These are phyloP conservation scores for Paramecium bursaria DNA, from an alignment of 73 alveolate genomes.

Conservation along the genomic window DNA sequence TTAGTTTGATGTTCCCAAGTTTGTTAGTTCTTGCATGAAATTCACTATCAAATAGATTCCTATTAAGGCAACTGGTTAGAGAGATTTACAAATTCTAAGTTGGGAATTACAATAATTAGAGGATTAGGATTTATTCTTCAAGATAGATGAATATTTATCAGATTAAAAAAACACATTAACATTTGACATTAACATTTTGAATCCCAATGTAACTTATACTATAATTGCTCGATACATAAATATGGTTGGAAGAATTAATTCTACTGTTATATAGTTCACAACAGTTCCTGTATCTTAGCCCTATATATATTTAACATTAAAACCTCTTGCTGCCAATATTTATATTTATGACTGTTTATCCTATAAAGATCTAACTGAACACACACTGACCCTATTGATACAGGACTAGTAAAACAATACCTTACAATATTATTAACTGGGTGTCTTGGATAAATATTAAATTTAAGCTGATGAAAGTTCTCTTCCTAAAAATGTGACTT, in stretches of 20 bases:
- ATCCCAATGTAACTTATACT: constrained; percentile 17
- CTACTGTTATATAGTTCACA: neutral
- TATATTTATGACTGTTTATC: constrained; percentile 1
- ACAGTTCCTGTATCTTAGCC: neutral
- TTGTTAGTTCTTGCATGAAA: constrained; percentile 11
- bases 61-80: neutral
- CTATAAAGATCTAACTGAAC: neutral
- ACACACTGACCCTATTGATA: neutral
- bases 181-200: neutral
- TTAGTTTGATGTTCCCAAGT: neutral
- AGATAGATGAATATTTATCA: constrained; percentile 19
- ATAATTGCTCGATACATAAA: neutral
- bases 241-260: neutral
- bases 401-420: neutral
- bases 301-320: neutral
- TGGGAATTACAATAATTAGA: neutral
- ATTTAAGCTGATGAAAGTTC: neutral
- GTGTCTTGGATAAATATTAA: neutral
- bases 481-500: neutral
- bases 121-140: neutral
- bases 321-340: neutral
- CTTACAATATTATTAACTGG: neutral
- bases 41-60: neutral
- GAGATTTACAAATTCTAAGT: neutral
- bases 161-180: neutral